phyloP scores from a whole-genome alignment of 306 rosid species.

The Hippophae gyantsensis region DNA sequence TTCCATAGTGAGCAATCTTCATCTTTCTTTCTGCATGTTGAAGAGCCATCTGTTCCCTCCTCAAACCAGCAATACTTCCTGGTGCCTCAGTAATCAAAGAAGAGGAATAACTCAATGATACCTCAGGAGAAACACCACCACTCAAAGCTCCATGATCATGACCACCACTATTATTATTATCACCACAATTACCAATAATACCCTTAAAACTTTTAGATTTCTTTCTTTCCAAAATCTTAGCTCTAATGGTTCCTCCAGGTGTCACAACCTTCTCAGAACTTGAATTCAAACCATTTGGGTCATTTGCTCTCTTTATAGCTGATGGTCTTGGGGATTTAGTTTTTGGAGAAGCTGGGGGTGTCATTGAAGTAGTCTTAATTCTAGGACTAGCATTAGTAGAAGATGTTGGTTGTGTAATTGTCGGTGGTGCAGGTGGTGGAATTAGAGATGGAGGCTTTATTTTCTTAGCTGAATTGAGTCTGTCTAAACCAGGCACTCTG shows the following conservation, averaged over 20 bases:
- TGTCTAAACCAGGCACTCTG: constrained; percentile 57
- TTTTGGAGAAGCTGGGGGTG: constrained; percentile 67
- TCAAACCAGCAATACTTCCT: constrained; percentile 89
- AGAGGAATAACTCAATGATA: constrained; percentile 59
- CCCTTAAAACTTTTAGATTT: constrained; percentile 80
- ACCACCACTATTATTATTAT: constrained; percentile 3
- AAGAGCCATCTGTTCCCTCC: constrained; percentile 85
- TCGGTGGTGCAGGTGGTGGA: constrained; percentile 23
- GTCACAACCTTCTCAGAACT: constrained; percentile 56
- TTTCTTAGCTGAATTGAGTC: constrained; percentile 59
- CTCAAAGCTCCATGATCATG: constrained; percentile 12
- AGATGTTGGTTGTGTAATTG: constrained; percentile 31
- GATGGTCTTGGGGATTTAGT: constrained; percentile 74
- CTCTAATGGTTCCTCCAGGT: constrained; percentile 33
- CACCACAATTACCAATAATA: constrained; percentile 7
- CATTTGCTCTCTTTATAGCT: constrained; percentile 60
- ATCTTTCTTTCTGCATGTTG: constrained; percentile 85
- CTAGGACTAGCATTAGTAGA: constrained; percentile 24
- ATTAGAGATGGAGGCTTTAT: constrained; percentile 31
- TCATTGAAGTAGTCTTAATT: constrained; percentile 8
- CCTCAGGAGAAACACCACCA: constrained; percentile 29
- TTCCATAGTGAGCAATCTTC: constrained; percentile 92
- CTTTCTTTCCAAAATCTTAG: constrained; percentile 65
- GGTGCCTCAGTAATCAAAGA: constrained; percentile 83
- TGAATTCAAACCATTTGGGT: constrained; percentile 41